These are phyloP conservation scores for Leptomonas seymouri DNA, from an alignment of 208 protist species.

Conservation along the genomic window DNA sequence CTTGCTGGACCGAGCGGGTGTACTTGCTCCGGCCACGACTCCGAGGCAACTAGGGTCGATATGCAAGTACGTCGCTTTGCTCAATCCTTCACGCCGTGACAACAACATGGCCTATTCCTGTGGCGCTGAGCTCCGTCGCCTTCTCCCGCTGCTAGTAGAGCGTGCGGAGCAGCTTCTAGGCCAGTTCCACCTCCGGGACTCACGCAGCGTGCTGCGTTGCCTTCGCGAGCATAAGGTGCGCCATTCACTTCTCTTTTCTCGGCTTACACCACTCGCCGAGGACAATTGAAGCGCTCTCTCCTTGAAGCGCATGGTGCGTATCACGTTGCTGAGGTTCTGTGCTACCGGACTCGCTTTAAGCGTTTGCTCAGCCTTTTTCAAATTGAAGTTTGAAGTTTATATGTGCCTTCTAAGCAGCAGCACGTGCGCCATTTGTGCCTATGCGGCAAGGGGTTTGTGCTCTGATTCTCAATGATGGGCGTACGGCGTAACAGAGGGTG, in stretches of 20 bases:
- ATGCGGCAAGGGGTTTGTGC: no score
- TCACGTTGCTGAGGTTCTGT: no score
- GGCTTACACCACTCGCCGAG: slow-evolving; percentile 51
- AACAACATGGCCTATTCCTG: slow-evolving; percentile 54
- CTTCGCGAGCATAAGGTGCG: slow-evolving; percentile 73
- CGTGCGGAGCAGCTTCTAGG: slow-evolving; percentile 67
- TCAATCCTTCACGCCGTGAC: slow-evolving; percentile 40
- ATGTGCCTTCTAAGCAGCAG: no score
- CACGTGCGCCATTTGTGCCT: no score
- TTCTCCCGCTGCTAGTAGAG: slow-evolving; percentile 62
- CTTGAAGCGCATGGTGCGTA: no score
- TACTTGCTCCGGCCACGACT: slow-evolving; percentile 42
- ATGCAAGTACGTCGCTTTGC: slow-evolving; percentile 77
- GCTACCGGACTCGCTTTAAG: no score
- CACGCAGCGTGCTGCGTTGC: slow-evolving; percentile 77
- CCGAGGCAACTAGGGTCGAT: slow-evolving; percentile 55
- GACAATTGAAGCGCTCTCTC: slow-evolving; percentile 11
- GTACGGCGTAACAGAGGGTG: no score
- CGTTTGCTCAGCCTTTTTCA: no score
- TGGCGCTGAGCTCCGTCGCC: slow-evolving; percentile 57
- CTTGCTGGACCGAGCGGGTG: slow-evolving; percentile 53
- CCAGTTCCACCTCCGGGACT: slow-evolving; percentile 69
- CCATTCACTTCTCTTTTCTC: slow-evolving; percentile 83
- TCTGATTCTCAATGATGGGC: no score
- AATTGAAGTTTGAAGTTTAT: no score